phyloP scores from a whole-genome alignment of 441 rosid genomes.

The Corymbia calophylla region DNA sequence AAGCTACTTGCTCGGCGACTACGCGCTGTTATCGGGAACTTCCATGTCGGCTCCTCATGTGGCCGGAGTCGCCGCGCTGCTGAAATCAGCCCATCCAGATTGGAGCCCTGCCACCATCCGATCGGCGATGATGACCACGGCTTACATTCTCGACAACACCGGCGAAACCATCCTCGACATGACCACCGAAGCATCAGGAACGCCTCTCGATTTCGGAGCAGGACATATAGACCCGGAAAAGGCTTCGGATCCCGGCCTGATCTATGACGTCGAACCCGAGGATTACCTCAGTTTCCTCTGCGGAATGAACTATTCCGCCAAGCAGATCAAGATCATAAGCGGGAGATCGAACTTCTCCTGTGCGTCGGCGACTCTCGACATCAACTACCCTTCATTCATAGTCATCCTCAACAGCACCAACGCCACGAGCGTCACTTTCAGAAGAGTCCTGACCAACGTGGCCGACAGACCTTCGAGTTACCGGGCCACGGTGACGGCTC shows the following conservation, averaged over 20 bases:
- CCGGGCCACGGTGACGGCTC: conserved; percentile 14
- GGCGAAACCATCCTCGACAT: conserved; percentile 14
- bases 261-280: conserved; percentile 25
- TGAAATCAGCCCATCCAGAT: conserved; percentile 22
- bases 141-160: conserved; percentile 16
- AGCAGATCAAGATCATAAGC: conserved; percentile 22
- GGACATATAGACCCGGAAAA: conserved; percentile 34
- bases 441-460: conserved; percentile 31
- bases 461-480: conserved; percentile 16
- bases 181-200: conserved; percentile 17
- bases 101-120: conserved; percentile 38
- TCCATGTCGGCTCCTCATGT: conserved; percentile 35
- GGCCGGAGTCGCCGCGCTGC: conserved; percentile 28
- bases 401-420: conserved; percentile 33
- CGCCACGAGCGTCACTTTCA: conserved; percentile 27
- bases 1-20: conserved; percentile 18
- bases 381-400: conserved; percentile 47
- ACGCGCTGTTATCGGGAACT: conserved; percentile 27
- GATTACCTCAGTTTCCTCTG: conserved; percentile 36
- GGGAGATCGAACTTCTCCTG: conserved; percentile 25
- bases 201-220: conserved; percentile 44
- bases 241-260: conserved; percentile 43
- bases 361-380: conserved; percentile 23
- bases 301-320: conserved; percentile 29
- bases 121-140: conserved; percentile 39